Percentiles rank a stretch among this genome's conserved stretches.
phyloP scores from a whole-genome alignment of 2,329 filamentous ascomycete species.

The Ophiocordyceps unilateralis region DNA sequence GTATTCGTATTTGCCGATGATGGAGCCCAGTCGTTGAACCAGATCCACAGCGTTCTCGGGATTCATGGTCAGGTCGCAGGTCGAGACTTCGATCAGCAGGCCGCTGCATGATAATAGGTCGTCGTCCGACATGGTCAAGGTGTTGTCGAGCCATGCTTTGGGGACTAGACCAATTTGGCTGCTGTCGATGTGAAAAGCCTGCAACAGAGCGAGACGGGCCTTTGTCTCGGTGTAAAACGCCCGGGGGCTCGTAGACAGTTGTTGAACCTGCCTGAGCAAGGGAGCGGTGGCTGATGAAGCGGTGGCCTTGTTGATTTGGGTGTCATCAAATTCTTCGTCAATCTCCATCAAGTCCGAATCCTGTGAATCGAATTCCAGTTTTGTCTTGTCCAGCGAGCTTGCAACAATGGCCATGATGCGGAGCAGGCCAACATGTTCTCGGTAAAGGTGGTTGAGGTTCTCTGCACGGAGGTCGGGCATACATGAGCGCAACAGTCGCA shows the following conservation, averaged over 20 bases:
- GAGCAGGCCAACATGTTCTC: slow-evolving; percentile 23
- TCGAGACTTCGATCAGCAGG: slow-evolving; percentile 33
- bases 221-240: slow-evolving; percentile 31
- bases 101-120: slow-evolving; percentile 33
- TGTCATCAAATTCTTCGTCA: slow-evolving; percentile 46
- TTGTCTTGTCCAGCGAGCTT: slow-evolving; percentile 7
- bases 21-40: slow-evolving; percentile 30
- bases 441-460: slow-evolving; percentile 19
- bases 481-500: slow-evolving; percentile 25
- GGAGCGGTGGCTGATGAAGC: slow-evolving; percentile 17
- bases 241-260: slow-evolving; percentile 21
- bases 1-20: slow-evolving; percentile 41
- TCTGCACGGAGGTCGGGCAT: slow-evolving; percentile 25
- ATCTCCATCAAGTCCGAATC: slow-evolving; percentile 45
- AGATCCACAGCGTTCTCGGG: slow-evolving; percentile 28
- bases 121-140: slow-evolving; percentile 32
- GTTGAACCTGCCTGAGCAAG: slow-evolving; percentile 27
- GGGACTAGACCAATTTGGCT: slow-evolving; percentile 33
- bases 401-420: slow-evolving; percentile 24
- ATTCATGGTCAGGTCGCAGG: slow-evolving; percentile 32
- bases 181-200: slow-evolving; percentile 22
- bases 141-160: slow-evolving; percentile 27
- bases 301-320: slow-evolving; percentile 34
- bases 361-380: slow-evolving; percentile 9
- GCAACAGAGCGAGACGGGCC: slow-evolving; percentile 27